phyloP scores from a whole-genome alignment of 2,329 filamentous ascomycete species.

The Keithomyces neogunnii region DNA sequence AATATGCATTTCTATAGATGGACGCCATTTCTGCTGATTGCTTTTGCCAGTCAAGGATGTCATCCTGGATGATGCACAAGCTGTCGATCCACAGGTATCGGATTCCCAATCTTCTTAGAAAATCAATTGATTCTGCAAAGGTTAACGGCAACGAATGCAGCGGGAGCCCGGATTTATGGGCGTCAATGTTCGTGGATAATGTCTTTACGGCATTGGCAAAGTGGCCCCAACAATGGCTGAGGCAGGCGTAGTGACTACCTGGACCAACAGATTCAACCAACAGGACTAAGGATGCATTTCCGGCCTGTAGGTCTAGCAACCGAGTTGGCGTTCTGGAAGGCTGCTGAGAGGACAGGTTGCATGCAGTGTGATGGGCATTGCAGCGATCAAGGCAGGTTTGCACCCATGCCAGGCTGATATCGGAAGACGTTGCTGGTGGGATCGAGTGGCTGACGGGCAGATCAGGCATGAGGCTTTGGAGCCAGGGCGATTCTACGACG shows the following conservation, averaged over 20 bases:
- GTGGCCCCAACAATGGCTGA: constrained; percentile 13
- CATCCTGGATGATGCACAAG: constrained; percentile 17
- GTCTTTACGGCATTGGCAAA: too few species aligned
- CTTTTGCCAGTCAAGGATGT: constrained; percentile 10
- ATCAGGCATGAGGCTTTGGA: not conserved
- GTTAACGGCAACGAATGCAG: constrained; percentile 6
- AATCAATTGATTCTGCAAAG: constrained; percentile 10
- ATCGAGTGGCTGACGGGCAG: not conserved
- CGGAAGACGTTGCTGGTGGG: not conserved
- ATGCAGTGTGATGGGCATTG: too few species aligned
- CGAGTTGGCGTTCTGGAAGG: too few species aligned
- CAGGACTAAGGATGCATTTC: not conserved
- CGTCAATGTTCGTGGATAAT: constrained; percentile 4
- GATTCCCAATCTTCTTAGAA: constrained; percentile 7
- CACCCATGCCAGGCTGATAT: not conserved
- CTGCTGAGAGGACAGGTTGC: too few species aligned
- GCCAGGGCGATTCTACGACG: not conserved
- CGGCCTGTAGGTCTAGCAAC: not conserved
- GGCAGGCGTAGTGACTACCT: constrained; percentile 3
- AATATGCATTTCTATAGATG: constrained; percentile 7
- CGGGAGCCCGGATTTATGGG: constrained; percentile 9
- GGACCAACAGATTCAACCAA: not conserved
- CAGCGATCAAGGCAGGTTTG: too few species aligned
- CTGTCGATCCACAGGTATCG: constrained; percentile 18
- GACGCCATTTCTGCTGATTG: constrained; percentile 9